A percentile compares a stretch with the other conserved stretches of the same genome.
Conservation (phyloP, 2,329 filamentous ascomycete genomes). For the Plectosphaerella sp. region DNA sequence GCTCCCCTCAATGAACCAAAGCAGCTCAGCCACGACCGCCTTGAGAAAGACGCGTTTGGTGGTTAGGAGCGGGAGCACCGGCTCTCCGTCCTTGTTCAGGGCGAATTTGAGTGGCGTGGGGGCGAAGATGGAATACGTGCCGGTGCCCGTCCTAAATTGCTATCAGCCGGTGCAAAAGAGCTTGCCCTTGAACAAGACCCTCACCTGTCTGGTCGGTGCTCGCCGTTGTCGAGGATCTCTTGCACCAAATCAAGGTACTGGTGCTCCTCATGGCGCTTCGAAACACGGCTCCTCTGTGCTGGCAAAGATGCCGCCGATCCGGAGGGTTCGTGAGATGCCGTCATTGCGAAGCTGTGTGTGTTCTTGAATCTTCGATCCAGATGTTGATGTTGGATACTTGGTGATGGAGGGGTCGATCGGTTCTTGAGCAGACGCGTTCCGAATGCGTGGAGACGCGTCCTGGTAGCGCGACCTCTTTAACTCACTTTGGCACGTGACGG, state of each 20-base stretch:
- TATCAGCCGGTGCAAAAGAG: conserved; percentile 1
- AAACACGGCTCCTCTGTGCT: background rate
- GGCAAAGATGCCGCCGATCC: background rate
- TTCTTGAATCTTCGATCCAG: too few species aligned
- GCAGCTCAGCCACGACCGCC: conserved; percentile 84
- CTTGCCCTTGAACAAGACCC: conserved; percentile 4
- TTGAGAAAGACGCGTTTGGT: conserved; percentile 95
- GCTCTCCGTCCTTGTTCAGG: conserved; percentile 58
- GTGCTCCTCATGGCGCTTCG: conserved; percentile 69
- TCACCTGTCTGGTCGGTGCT: conserved; percentile 83
- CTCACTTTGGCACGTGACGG: too few species aligned
- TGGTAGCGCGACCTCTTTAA: too few species aligned
- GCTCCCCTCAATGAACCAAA: conserved; percentile 88
- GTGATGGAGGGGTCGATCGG: background rate
- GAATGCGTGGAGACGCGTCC: too few species aligned
- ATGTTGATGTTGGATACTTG: too few species aligned
- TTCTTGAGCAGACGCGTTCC: too few species aligned
- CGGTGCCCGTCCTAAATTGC: conserved; percentile 75
- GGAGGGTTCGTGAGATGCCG: background rate
- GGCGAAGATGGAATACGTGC: conserved; percentile 85
- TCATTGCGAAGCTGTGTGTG: too few species aligned
- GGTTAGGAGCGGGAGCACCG: conserved; percentile 86
- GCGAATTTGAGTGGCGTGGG: conserved; percentile 82
- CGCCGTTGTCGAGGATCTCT: conserved; percentile 76
- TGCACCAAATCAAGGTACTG: conserved; percentile 91